These are phyloP conservation scores for Penicillium tannophilum DNA, from an alignment of 495 filamentous ascomycete species.

Conservation along the genomic window DNA sequence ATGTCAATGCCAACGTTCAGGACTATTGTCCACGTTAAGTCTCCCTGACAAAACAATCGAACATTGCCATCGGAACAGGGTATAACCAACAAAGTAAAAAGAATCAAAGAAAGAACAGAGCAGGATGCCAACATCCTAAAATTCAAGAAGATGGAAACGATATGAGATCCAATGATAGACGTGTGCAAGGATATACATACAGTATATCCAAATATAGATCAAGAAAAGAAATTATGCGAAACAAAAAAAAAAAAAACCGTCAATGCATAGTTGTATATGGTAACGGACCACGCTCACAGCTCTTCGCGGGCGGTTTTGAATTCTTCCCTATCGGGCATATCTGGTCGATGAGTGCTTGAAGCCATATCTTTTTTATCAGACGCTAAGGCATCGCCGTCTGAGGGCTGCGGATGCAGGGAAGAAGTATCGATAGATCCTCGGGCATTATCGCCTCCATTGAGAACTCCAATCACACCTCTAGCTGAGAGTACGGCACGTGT, in stretches of 20 bases:
- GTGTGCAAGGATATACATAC: not conserved
- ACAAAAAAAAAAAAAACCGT: not conserved
- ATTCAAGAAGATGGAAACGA: not conserved
- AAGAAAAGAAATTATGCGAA: not conserved
- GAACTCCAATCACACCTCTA: slow-evolving; percentile 28
- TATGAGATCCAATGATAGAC: not conserved
- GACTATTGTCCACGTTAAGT: no score
- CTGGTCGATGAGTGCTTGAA: slow-evolving; percentile 26
- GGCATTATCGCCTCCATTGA: slow-evolving; percentile 22
- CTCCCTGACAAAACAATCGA: no score
- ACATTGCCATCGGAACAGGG: no score
- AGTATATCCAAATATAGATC: not conserved
- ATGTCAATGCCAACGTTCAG: no score
- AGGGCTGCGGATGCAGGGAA: slow-evolving; percentile 18
- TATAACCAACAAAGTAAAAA: slow-evolving; percentile 2
- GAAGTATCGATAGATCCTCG: slow-evolving; percentile 33
- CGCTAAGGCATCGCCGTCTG: slow-evolving; percentile 10
- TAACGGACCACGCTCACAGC: slow-evolving; percentile 6
- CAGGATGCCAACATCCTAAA: not conserved
- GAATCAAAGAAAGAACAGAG: not conserved
- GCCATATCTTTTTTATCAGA: slow-evolving; percentile 6
- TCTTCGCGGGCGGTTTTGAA: slow-evolving; percentile 31
- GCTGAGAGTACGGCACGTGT: slow-evolving; percentile 40
- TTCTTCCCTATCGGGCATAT: slow-evolving; percentile 34
- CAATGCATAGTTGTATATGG: not conserved